Conservation (phyloP, 768 basidiomycete species). For the Boletales sp. region DNA sequence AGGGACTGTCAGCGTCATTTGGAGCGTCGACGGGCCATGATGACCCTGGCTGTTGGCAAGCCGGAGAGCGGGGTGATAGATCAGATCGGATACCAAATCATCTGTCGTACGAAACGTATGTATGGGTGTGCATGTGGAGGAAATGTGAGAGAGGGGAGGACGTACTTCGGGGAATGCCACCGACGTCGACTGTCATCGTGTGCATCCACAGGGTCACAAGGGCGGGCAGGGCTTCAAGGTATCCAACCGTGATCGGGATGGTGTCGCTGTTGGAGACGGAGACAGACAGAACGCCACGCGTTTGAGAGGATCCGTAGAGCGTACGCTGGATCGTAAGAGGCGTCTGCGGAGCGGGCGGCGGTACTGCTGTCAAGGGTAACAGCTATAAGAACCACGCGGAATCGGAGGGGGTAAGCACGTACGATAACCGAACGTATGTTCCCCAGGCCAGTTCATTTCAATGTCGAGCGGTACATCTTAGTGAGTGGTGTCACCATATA, state of each 20-base stretch:
- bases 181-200: slow-evolving; percentile 55
- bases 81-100: slow-evolving; percentile 58
- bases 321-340: slow-evolving; percentile 63
- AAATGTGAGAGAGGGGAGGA: neutral
- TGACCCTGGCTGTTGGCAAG: slow-evolving; percentile 10
- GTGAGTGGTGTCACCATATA: neutral
- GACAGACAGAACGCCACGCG: slow-evolving; percentile 67
- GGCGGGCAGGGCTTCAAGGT: slow-evolving; percentile 94
- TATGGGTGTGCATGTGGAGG: neutral
- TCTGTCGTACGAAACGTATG: slow-evolving; percentile 34
- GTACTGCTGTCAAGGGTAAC: slow-evolving; percentile 31
- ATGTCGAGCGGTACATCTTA: slow-evolving; percentile 47
- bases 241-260: slow-evolving; percentile 45
- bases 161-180: slow-evolving; percentile 47
- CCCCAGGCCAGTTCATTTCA: slow-evolving; percentile 51
- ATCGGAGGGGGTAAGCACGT: slow-evolving; percentile 15
- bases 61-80: slow-evolving; percentile 47
- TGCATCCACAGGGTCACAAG: slow-evolving; percentile 85
- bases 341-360: slow-evolving; percentile 38
- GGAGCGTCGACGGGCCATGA: slow-evolving; percentile 60
- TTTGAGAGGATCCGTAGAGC: slow-evolving; percentile 72
- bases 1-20: slow-evolving; percentile 69
- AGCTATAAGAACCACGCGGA: neutral
- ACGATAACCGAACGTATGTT: slow-evolving; percentile 58
- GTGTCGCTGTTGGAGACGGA: slow-evolving; percentile 56